Evolutionary conservation across 2,329 filamentous ascomycete genomes (phyloP).

Genomic region (Cadophora luteo-olivacea): DNA sequence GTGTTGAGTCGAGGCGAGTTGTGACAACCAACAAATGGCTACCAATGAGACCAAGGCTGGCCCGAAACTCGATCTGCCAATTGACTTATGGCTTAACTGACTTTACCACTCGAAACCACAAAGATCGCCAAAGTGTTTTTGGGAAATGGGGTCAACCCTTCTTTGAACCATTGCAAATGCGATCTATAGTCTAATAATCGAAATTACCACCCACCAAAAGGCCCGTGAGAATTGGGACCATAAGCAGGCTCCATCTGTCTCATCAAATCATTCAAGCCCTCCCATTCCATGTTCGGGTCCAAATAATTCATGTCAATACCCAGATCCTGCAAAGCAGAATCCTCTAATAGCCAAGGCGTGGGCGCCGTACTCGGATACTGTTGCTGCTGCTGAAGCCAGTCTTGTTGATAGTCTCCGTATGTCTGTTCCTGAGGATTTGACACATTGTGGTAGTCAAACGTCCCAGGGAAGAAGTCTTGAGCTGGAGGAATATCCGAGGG

Average conservation of each 20-base stretch:
- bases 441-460: background rate
- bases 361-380: constrained; percentile 5
- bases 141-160: background rate
- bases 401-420: background rate
- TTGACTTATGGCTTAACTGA: no score
- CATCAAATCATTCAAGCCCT: constrained; percentile 21
- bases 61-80: no score
- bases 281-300: constrained; percentile 24
- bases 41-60: no score
- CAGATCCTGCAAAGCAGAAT: constrained; percentile 22
- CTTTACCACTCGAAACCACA: no score
- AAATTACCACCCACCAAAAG: constrained; percentile 13
- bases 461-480: constrained; percentile 13
- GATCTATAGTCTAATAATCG: background rate
- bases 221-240: constrained; percentile 8
- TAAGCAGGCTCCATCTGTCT: constrained; percentile 17
- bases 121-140: no score
- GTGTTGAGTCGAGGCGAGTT: no score
- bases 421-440: background rate
- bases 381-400: constrained; percentile 20
- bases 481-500: constrained; percentile 1
- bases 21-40: no score
- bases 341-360: constrained; percentile 24
- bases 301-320: constrained; percentile 21
- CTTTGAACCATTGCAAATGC: background rate